Base-by-base conservation (phyloP, 306 rosid genomes). In the Acacia confusa region DNA sequence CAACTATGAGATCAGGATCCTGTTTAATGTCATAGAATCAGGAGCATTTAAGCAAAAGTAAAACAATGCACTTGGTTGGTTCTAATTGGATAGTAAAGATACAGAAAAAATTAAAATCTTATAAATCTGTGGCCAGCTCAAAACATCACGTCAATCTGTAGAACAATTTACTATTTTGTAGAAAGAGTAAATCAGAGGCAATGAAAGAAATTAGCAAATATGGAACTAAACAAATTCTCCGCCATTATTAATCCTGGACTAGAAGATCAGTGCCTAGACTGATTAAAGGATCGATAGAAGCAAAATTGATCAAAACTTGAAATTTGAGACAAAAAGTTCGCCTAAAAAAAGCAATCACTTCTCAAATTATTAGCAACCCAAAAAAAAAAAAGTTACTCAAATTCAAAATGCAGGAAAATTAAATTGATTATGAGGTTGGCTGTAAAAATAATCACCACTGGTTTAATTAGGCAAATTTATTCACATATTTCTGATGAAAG, bases 1-100 rank as follows among this genome's bases (percentile, higher is more conserved):
- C 99, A 50, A 93, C 98, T 76, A 88, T 82, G n/a, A 96, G 90
- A 61, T 90, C 98, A 52, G 92, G 87, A 87, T 96, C 98, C 99
- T 96, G 91, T 36, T 47, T 60, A 64, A 38, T 45, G 77, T 60
- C 70, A 74, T 87, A 70, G n/a, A 63, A 58, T 82, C 15, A 74
- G 70, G 11, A 82, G 16, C 81, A 82, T 41, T 77, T 76, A 19
- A 79, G 65, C 67, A 13, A 55, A 66, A 50, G 58, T 50, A 60
- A 11, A 32, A 72, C 20, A 82, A 69, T 16, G 72, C 63, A 65
- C 70, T 12, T 14, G 66, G 20, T 22, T 63, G 77, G 75, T 30
- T 53, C 75, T n/a, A 13, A 20, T 58, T 22, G 30, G 41, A 15
- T 15, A 9, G 32, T 10, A 9, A n/a, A 15, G 66, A 68, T 38